Conservation (phyloP, 495 filamentous ascomycete species). For the Sporormia fimetaria region DNA sequence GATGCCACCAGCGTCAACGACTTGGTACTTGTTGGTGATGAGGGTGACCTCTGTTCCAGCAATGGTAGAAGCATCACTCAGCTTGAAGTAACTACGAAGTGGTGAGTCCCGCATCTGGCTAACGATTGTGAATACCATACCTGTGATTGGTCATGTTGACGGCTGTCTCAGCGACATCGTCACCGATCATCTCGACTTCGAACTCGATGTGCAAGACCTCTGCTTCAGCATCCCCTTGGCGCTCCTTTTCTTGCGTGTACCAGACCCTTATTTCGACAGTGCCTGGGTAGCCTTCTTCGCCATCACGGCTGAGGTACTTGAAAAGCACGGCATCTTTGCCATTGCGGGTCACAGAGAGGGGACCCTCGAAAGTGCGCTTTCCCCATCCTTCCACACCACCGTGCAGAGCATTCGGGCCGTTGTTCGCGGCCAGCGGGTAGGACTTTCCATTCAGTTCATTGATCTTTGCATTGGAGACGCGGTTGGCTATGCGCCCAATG, state of each 20-base stretch:
- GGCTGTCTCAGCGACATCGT: slow-evolving; percentile 65
- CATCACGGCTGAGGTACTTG: slow-evolving; percentile 57
- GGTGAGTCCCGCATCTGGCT: not conserved
- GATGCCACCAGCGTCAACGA: slow-evolving; percentile 48
- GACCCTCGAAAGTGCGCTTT: slow-evolving; percentile 70
- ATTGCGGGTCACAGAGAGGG: slow-evolving; percentile 48
- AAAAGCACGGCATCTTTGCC: slow-evolving; percentile 71
- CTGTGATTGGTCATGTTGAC: slow-evolving; percentile 92
- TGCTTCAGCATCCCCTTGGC: slow-evolving; percentile 42
- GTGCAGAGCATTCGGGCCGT: slow-evolving; percentile 70
- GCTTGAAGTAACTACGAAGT: slow-evolving; percentile 74
- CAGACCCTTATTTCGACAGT: slow-evolving; percentile 65
- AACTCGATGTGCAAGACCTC: slow-evolving; percentile 73
- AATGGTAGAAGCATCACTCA: slow-evolving; percentile 54
- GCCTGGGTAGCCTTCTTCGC: slow-evolving; percentile 80
- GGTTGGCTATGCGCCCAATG: slow-evolving; percentile 86
- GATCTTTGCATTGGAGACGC: slow-evolving; percentile 62
- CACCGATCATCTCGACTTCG: slow-evolving; percentile 69
- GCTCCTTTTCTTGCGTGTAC: slow-evolving; percentile 65
- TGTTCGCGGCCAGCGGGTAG: slow-evolving; percentile 60
- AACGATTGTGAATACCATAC: slow-evolving; percentile 37
- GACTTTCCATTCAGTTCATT: slow-evolving; percentile 57
- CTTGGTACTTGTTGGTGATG: slow-evolving; percentile 59
- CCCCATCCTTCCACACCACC: slow-evolving; percentile 78
- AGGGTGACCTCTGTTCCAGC: slow-evolving; percentile 66